A percentile compares a stretch with the other conserved stretches of the same genome.
phyloP scores from a whole-genome alignment of 2,329 filamentous ascomycete species.

The Peltaster fructicola region DNA sequence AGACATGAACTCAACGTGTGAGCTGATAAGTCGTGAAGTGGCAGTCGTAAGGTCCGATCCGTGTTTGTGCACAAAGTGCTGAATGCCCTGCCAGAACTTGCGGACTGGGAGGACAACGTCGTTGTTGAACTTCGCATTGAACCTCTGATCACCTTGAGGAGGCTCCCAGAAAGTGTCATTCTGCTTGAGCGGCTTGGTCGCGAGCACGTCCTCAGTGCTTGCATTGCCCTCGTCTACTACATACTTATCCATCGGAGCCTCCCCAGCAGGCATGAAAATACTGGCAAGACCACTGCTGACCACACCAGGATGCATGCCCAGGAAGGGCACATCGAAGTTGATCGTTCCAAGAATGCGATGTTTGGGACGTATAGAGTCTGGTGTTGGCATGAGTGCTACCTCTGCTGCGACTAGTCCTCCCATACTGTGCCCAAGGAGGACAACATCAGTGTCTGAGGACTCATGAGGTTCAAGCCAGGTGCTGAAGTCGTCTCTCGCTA shows the following conservation, averaged over 20 bases:
- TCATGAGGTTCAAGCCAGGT: conserved; percentile 67
- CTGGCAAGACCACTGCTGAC: conserved; percentile 66
- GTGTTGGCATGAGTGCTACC: conserved; percentile 42
- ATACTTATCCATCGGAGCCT: conserved; percentile 14
- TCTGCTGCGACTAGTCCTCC: conserved; percentile 72
- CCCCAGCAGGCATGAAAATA: conserved; percentile 42
- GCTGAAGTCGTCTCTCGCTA: conserved; percentile 70
- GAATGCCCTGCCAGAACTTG: conserved; percentile 46
- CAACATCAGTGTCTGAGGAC: conserved; percentile 53
- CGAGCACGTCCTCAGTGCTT: conserved; percentile 1
- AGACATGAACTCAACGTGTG: conserved; percentile 68
- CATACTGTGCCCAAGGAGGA: conserved; percentile 80
- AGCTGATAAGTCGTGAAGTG: conserved; percentile 54
- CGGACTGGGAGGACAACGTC: conserved; percentile 53
- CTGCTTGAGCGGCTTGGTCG: neutral
- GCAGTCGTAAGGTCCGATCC: conserved; percentile 53
- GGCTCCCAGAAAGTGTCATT: conserved; percentile 14
- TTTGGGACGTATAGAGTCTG: conserved; percentile 24
- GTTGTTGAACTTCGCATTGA: conserved; percentile 59
- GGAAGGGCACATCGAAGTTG: conserved; percentile 69
- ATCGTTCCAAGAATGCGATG: conserved; percentile 67
- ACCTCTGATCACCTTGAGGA: conserved; percentile 37
- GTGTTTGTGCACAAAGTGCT: conserved; percentile 72
- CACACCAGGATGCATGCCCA: conserved; percentile 79
- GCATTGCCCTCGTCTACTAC: neutral